phyloP scores from a whole-genome alignment of 306 rosid genomes.

The Vachellia pachyceras region DNA sequence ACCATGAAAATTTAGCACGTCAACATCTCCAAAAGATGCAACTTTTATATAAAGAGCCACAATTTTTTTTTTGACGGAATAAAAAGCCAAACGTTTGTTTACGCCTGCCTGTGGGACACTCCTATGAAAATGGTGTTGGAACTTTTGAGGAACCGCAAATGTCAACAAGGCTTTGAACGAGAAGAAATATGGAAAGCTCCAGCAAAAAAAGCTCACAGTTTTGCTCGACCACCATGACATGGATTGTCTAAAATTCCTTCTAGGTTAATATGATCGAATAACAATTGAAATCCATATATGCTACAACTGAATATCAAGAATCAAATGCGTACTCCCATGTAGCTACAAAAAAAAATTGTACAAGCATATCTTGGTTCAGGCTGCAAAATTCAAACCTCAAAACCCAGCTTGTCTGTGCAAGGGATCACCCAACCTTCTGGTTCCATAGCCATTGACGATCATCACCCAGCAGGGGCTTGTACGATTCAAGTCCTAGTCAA shows the following conservation, averaged over 20 bases:
- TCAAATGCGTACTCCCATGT: conserved; percentile 41
- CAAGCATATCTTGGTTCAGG: conserved; percentile 47
- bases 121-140: neutral
- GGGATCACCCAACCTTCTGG: conserved; percentile 28
- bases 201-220: neutral
- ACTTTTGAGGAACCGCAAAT: neutral
- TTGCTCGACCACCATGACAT: neutral
- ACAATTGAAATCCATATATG: conserved; percentile 41
- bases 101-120: no score
- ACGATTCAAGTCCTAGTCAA: conserved; percentile 58
- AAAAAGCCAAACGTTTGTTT: neutral
- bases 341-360: conserved; percentile 56
- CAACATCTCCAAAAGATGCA: neutral
- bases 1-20: neutral
- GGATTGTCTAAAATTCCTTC: conserved; percentile 13
- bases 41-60: neutral
- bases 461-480: conserved; percentile 51
- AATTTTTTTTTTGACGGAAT: neutral
- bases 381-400: conserved; percentile 44
- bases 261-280: conserved; percentile 23
- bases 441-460: conserved; percentile 28
- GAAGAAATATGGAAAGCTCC: neutral
- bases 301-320: conserved; percentile 46
- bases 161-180: neutral
- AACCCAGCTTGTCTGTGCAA: conserved; percentile 29